Base-by-base conservation (phyloP, 2,329 filamentous ascomycete species). In the Neurospora sp. region DNA sequence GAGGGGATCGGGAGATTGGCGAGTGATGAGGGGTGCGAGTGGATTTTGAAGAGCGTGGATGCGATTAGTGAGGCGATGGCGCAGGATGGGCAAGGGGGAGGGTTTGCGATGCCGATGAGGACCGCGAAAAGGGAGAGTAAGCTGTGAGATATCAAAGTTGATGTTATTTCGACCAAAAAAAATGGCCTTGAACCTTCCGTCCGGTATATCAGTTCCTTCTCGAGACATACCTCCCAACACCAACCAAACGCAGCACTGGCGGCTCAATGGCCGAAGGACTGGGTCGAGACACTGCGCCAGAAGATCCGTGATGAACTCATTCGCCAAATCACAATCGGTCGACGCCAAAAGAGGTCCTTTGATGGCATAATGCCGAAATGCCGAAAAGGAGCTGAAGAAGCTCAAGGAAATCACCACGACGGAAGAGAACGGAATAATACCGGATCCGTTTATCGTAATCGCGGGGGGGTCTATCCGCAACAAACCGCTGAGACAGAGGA, bases 11-110 rank as follows among this genome's bases (percentile, higher is more conserved):
- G 81, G 71, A 83, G 82, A 79, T 66, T 85, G 72, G 82, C 82
- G 0, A 78, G 76, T 3, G 81, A 85, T 38, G 82, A 84, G 75
- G 83, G 83, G 9, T 78, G 80, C 17, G 81, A 83, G 75, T 85
- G 83, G 83, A 75, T 85, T 36, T 68, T 85, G 72, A 77, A 73
- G 71, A 81, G 80, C 2, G 80, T 85, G 11, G 83, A 85, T 72
- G 75, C 73, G 33, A 83, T 85, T 70, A 77, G 80, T 1, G 80
- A 82, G 76, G 81, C 81, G 0, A 77, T 87, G 52, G 52, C 52
- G 23, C 52, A 62, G 43, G 43, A 52, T 8, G 43, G 43, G 43
- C 2, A 13, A 67, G 83, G 84, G 0, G 81, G 78, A 4, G 81
- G 75, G 17, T 84, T 82, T 78, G 81, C 78, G 13, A 73, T 69